Percentiles rank a stretch among this genome's conserved stretches.
phyloP scores from a whole-genome alignment of 2,329 filamentous ascomycete genomes.

The Pezicula carpinea region DNA sequence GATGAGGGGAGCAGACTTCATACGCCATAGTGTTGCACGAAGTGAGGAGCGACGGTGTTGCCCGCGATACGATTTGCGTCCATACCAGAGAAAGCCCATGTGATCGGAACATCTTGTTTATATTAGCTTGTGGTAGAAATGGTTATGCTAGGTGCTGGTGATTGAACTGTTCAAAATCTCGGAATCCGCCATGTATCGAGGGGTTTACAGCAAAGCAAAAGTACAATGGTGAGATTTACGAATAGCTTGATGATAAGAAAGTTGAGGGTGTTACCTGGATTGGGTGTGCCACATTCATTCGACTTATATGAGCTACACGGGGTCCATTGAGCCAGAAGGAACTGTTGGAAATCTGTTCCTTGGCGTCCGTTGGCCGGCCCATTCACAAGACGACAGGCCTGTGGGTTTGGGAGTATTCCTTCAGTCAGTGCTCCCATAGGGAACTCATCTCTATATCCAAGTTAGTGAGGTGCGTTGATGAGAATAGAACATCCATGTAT shows the following conservation, averaged over 20 bases:
- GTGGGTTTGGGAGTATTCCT: constrained; percentile 2
- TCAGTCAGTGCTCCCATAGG: constrained; percentile 8
- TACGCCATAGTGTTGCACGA: constrained; percentile 6
- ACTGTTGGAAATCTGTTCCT: constrained; percentile 9
- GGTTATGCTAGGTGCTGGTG: not conserved
- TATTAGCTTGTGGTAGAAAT: not conserved
- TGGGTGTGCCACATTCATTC: not conserved
- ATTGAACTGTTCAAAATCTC: not conserved
- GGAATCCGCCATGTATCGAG: not conserved
- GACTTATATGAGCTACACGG: constrained; percentile 2
- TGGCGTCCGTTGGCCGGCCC: constrained; percentile 10
- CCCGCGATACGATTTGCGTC: not conserved
- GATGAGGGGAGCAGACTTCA: not conserved
- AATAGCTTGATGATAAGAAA: not conserved
- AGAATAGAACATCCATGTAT: not conserved
- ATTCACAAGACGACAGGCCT: constrained; percentile 10
- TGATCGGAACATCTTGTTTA: not conserved
- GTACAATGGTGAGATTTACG: too few species aligned
- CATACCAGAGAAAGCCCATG: constrained; percentile 3
- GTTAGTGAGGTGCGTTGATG: not conserved
- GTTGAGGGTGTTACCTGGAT: not conserved
- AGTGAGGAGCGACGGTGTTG: not conserved
- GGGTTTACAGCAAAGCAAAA: too few species aligned
- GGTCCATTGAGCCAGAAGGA: constrained; percentile 1
- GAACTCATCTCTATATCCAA: constrained; percentile 6